Conservation (phyloP, 208 protist genomes). For the Acanthamoeba healyi region DNA sequence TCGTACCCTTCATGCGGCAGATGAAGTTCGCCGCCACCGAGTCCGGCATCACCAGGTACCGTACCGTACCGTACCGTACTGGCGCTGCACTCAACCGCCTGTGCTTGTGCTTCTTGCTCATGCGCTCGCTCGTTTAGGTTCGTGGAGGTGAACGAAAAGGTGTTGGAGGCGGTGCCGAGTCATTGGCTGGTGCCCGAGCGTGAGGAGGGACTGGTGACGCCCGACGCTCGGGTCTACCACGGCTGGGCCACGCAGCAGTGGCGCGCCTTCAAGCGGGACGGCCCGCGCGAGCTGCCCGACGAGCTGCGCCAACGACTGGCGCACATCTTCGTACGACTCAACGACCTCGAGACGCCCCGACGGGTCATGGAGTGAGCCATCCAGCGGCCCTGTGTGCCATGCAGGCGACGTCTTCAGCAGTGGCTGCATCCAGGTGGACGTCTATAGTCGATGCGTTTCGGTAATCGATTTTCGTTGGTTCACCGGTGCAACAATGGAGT, state of each 20-base stretch:
- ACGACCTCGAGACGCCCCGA: constrained; percentile 32
- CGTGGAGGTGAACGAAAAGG: constrained; percentile 6
- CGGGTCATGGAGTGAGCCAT: background rate
- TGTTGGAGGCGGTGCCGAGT: background rate
- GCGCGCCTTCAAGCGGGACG: background rate
- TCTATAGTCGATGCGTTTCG: no score
- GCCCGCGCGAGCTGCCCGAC: background rate
- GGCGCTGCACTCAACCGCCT: no score
- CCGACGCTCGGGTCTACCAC: background rate
- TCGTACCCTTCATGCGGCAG: constrained; percentile 58
- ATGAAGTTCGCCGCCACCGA: constrained; percentile 41
- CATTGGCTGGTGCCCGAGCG: constrained; percentile 17
- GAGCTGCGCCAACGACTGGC: background rate
- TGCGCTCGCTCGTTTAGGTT: background rate
- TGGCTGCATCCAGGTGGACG: no score
- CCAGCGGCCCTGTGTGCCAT: no score
- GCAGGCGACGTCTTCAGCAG: no score
- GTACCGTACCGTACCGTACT: no score
- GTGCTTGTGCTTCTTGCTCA: no score
- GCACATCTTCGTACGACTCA: constrained; percentile 1
- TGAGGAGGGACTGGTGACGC: constrained; percentile 11
- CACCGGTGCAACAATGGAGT: no score
- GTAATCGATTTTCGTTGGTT: no score
- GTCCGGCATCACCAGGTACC: background rate
- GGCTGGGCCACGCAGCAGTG: constrained; percentile 40